Conservation (phyloP, 139 green algal genomes). For the Pycnococcus provasolii region DNA sequence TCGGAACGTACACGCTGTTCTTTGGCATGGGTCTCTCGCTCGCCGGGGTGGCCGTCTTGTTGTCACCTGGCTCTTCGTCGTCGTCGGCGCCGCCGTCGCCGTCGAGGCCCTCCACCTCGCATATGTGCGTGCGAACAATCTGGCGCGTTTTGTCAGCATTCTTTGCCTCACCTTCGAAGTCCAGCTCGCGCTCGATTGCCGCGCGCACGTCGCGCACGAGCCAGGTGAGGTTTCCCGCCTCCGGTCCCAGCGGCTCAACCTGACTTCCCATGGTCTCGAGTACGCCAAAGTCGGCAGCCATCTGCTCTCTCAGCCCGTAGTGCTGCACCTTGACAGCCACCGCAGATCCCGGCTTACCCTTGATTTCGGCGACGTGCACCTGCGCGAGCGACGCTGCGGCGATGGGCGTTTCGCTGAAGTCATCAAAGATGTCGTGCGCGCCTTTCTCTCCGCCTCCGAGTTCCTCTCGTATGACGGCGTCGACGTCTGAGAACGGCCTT, state of each 20-base stretch:
- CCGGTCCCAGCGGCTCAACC: not conserved
- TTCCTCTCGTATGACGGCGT: constrained; percentile 33
- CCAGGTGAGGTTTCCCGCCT: constrained; percentile 7
- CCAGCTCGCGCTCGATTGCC: constrained; percentile 66
- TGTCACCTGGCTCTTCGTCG: not conserved
- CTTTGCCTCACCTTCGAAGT: constrained; percentile 58
- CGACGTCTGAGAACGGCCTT: constrained; percentile 35
- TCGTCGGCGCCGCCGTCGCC: not conserved
- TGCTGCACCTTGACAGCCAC: constrained; percentile 77
- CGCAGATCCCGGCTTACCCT: constrained; percentile 1
- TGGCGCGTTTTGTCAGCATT: constrained; percentile 38
- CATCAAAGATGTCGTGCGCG: constrained; percentile 37
- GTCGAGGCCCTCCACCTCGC: not conserved
- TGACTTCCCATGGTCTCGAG: constrained; percentile 33
- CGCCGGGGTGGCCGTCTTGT: too few species aligned
- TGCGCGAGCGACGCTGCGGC: constrained; percentile 68
- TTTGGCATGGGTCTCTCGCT: constrained; percentile 2
- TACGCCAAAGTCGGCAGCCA: constrained; percentile 55
- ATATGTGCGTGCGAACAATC: constrained; percentile 23
- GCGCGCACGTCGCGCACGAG: constrained; percentile 47
- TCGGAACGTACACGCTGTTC: constrained; percentile 41
- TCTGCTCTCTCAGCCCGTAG: constrained; percentile 43
- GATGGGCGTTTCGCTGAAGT: constrained; percentile 51
- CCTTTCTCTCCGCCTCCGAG: constrained; percentile 18
- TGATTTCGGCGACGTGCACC: constrained; percentile 23